A percentile compares a stretch with the other conserved stretches of the same genome.
phyloP scores from a whole-genome alignment of 2,329 filamentous ascomycete genomes.

The Fusarium sp. region DNA sequence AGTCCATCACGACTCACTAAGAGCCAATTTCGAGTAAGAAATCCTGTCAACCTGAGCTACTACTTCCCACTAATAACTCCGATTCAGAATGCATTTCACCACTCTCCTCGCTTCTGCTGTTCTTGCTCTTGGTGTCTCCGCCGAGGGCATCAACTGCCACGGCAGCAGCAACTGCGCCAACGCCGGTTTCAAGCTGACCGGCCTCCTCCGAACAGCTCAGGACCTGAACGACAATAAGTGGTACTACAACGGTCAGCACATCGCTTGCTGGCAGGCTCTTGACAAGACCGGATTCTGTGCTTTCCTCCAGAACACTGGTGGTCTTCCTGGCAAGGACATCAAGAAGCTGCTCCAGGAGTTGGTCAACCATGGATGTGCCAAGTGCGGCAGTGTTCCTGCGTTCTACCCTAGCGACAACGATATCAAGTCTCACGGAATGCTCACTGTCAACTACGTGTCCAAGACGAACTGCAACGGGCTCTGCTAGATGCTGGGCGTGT shows the following conservation, averaged over 20 bases:
- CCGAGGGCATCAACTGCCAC: background rate
- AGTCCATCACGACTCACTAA: rapidly evolving
- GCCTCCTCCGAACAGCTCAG: background rate
- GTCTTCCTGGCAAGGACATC: background rate
- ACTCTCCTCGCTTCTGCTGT: background rate
- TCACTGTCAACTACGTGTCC: background rate
- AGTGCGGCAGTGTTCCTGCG: background rate
- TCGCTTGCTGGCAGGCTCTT: background rate
- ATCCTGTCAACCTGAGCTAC: rapidly evolving
- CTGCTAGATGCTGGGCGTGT: background rate
- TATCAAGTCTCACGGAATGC: background rate
- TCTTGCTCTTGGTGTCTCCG: background rate
- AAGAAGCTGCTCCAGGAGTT: background rate
- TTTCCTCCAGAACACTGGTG: background rate
- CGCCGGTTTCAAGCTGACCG: background rate
- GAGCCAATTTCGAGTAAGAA: background rate
- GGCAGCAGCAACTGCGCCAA: background rate
- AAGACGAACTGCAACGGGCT: background rate
- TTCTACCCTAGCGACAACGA: background rate
- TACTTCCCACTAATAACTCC: background rate
- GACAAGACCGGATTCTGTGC: background rate
- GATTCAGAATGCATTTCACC: background rate
- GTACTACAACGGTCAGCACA: background rate
- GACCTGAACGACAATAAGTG: background rate
- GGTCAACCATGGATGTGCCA: background rate